Evolutionary conservation across 2,329 filamentous ascomycete genomes (phyloP).

Genomic region (Colletotrichum sidae): DNA sequence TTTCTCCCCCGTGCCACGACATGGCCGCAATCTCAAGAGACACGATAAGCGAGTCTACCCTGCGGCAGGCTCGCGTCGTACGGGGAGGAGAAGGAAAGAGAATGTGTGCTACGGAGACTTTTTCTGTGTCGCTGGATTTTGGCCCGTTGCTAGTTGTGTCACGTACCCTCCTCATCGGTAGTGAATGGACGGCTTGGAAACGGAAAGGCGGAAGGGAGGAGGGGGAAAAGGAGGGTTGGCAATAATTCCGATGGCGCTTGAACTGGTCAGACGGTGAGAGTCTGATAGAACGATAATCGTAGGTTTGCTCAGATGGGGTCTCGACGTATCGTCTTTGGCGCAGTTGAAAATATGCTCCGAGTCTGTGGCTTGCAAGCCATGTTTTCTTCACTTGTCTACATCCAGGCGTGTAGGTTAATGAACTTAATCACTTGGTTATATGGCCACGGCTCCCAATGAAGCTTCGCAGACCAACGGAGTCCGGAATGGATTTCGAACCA

Average conservation of each 20-base stretch:
- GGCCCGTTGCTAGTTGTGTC: background rate
- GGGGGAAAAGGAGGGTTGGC: background rate
- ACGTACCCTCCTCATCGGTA: background rate
- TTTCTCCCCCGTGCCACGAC: conserved; percentile 11
- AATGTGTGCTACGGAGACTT: conserved; percentile 28
- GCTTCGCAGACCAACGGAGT: too few relatives aligned
- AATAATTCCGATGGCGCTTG: background rate
- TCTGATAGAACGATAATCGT: background rate
- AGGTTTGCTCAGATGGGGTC: background rate
- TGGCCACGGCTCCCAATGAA: too few relatives aligned
- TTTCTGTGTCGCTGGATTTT: background rate
- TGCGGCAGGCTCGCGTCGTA: conserved; percentile 18
- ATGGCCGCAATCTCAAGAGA: conserved; percentile 27
- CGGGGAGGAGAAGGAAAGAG: conserved; percentile 1
- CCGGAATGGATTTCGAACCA: too few relatives aligned
- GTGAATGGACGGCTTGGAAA: background rate
- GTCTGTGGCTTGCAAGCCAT: too few relatives aligned
- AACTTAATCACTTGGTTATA: too few relatives aligned
- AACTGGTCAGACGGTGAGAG: too few relatives aligned
- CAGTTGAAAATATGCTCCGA: too few relatives aligned
- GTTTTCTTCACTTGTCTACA: too few relatives aligned
- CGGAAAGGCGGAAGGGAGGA: background rate
- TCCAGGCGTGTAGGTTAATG: too few relatives aligned
- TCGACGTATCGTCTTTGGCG: conserved; percentile 6
- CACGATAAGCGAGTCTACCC: conserved; percentile 32